phyloP scores from a whole-genome alignment of 495 filamentous ascomycete genomes.

The Opeltia flavorubescens region DNA sequence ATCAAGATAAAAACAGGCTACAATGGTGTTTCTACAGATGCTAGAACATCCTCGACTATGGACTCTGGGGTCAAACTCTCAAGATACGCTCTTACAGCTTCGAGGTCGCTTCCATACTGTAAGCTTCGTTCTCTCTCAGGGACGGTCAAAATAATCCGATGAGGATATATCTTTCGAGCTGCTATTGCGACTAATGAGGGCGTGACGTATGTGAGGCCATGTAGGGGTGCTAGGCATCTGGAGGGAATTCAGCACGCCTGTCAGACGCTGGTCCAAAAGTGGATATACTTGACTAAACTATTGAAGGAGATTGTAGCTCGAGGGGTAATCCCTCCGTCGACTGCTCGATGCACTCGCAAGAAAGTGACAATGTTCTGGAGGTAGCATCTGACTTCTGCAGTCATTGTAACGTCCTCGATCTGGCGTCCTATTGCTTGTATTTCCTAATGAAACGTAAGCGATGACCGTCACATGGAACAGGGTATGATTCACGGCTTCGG shows the following conservation, averaged over 20 bases:
- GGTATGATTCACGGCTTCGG: not conserved
- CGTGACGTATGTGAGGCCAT: constrained; percentile 67
- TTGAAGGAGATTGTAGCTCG: constrained; percentile 64
- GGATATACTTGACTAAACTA: constrained; percentile 42
- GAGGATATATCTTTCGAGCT: constrained; percentile 76
- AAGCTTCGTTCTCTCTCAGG: constrained; percentile 70
- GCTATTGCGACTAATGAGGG: constrained; percentile 75
- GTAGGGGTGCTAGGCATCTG: constrained; percentile 62
- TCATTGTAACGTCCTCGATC: constrained; percentile 29
- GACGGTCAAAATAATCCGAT: constrained; percentile 55
- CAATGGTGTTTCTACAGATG: constrained; percentile 52
- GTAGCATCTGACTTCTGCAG: constrained; percentile 61
- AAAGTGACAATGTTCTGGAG: constrained; percentile 75
- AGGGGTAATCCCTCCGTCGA: constrained; percentile 62
- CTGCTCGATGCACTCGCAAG: constrained; percentile 71
- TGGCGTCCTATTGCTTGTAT: constrained; percentile 27
- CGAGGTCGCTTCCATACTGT: constrained; percentile 78
- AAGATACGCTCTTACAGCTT: constrained; percentile 49
- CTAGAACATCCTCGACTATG: constrained; percentile 73
- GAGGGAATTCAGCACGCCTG: constrained; percentile 3
- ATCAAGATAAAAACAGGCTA: too few species aligned
- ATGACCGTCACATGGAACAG: not conserved
- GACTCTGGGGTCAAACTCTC: constrained; percentile 56
- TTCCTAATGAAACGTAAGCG: constrained; percentile 16
- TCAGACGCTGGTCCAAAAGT: not conserved